Evolutionary conservation across 768 basidiomycete genomes (phyloP), one percentile per base, ranked within the genome.

Genomic region (Filobasidium wieringae): DNA sequence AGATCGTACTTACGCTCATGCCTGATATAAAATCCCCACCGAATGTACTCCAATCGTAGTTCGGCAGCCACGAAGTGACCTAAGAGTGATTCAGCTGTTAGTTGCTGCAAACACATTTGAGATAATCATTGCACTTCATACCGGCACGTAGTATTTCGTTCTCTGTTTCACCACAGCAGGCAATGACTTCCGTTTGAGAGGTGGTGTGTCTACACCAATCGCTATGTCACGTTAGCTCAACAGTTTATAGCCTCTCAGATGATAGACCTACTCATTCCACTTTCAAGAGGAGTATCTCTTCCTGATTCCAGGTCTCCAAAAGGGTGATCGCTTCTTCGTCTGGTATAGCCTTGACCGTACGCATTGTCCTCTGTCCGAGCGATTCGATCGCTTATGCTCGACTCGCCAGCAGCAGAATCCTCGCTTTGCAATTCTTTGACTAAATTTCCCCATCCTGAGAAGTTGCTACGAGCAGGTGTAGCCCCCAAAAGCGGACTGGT

Each of bases 1-100:
- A 24, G 17, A 0, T 2, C 12, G 19, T 14, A 56, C 61, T 40
- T 4, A 95, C 83, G 0, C 90, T 90, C 29, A 90, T 67, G 17
- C 91, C 92, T 27, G 87, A 88, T 0, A 89, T 77, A n/a, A 88
- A 64, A 72, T 92, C 88, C 19, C 83, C 83, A 9, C 63, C 72
- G 53, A 39, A 74, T 67, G 64, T 54, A 2, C 63, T 60, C 62
- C 65, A 66, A 32, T 57, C 65, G 61, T 74, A 74, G 33, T 74
- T 67, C 7, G 70, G 69, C 39, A 74, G 51, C 73, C 73, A 74
- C 7, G 69, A 68, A 11, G 67, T 68, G 22, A 70, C 65, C 62
- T 68, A 43, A 4, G 52, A 51, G 29, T 24, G 14, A 56, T 34
- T 8, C 15, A n/a, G 9, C 22, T 9, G 31, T 14, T 12, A 7